A percentile compares a stretch with the other conserved stretches of the same genome.
These are phyloP conservation scores for Cytidiella melzeri DNA, from an alignment of 768 basidiomycete genomes.

Conservation along the genomic window DNA sequence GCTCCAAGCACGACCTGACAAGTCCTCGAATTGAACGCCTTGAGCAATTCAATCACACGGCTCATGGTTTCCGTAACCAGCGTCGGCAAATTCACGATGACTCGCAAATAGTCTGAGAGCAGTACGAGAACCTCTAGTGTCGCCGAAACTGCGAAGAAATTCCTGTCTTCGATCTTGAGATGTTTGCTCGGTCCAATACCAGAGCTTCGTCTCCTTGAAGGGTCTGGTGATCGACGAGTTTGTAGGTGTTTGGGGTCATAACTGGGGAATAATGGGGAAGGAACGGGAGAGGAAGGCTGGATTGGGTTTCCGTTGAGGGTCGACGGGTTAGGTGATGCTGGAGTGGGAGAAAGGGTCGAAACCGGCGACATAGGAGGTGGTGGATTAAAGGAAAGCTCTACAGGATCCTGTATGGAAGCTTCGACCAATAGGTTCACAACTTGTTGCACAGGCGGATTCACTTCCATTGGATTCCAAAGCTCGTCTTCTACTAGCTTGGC, in stretches of 20 bases:
- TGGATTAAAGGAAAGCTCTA: constrained; percentile 49
- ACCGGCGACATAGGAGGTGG: constrained; percentile 19
- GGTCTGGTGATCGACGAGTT: constrained; percentile 9
- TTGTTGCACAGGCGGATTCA: constrained; percentile 59
- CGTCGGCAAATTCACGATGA: constrained; percentile 83
- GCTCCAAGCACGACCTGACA: constrained; percentile 97
- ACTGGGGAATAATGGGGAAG: constrained; percentile 18
- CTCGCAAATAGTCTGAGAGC: constrained; percentile 78
- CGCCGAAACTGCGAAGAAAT: constrained; percentile 82
- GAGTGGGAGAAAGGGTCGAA: constrained; percentile 15
- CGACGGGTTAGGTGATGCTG: constrained; percentile 15
- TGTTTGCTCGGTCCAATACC: constrained; percentile 37
- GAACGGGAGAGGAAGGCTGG: constrained; percentile 21
- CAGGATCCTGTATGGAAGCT: constrained; percentile 76
- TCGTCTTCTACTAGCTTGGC: constrained; percentile 95
- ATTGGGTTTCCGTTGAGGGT: constrained; percentile 11
- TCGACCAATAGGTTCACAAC: constrained; percentile 71
- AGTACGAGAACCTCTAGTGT: constrained; percentile 71
- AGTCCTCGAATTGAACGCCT: constrained; percentile 97
- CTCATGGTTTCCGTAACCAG: constrained; percentile 95
- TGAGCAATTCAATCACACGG: constrained; percentile 90
- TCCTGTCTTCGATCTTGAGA: constrained; percentile 84
- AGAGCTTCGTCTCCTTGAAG: constrained; percentile 11
- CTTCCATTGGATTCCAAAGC: constrained; percentile 82
- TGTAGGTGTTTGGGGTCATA: constrained; percentile 7